phyloP scores from a whole-genome alignment of 2,329 filamentous ascomycete genomes.

The Alternaria sp. region DNA sequence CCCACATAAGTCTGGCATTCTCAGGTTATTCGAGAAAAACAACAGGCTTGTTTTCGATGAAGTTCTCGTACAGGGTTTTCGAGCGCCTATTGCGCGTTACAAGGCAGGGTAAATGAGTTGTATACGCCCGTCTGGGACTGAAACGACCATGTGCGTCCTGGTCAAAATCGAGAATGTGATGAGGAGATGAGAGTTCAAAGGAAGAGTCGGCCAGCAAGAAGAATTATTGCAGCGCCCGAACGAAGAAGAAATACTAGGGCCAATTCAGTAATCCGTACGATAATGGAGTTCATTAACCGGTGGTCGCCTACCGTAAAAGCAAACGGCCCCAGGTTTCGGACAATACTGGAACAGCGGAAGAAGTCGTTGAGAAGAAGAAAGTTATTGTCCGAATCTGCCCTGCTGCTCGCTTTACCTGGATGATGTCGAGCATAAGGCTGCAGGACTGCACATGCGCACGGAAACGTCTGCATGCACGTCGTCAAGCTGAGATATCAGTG shows the following conservation, averaged over 20 bases:
- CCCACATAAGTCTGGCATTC: neutral
- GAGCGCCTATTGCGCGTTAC: neutral
- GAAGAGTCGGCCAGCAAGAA: neutral
- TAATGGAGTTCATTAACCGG: neutral
- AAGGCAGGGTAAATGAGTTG: neutral
- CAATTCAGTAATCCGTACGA: neutral
- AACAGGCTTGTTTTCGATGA: neutral
- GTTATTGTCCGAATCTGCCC: neutral
- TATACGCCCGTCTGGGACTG: neutral
- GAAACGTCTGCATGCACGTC: conserved; percentile 12
- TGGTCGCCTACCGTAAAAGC: neutral
- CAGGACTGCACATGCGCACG: conserved; percentile 2
- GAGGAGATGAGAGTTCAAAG: neutral
- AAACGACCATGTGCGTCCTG: neutral
- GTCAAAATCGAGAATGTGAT: neutral
- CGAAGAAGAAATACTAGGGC: neutral
- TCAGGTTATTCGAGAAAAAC: neutral
- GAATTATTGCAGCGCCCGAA: neutral
- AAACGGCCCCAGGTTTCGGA: neutral
- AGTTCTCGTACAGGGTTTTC: neutral
- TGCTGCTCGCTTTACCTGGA: conserved; percentile 6
- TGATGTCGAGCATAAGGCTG: conserved; percentile 5
- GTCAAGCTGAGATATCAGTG: neutral
- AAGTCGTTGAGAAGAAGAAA: neutral
- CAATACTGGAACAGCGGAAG: neutral